These are phyloP conservation scores for Bruguiera sexangula DNA, from an alignment of 345 rosid genomes.

Conservation along the genomic window DNA sequence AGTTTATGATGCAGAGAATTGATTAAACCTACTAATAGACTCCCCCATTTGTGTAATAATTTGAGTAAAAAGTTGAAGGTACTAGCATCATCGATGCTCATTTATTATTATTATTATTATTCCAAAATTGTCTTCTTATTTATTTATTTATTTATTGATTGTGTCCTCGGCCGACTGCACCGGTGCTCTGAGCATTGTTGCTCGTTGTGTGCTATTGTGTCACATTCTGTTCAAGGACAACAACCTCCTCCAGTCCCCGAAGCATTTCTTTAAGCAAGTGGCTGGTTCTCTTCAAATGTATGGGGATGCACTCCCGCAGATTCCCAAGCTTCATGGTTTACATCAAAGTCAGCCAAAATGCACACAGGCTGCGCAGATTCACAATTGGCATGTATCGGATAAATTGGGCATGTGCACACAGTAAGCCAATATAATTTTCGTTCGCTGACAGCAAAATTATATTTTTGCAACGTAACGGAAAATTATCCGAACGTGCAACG, in stretches of 20 bases:
- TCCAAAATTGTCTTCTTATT: too few relatives aligned
- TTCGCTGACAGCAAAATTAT: neutral
- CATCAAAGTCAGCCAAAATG: neutral
- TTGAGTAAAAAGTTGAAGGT: too few relatives aligned
- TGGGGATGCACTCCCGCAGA: slow-evolving; percentile 17
- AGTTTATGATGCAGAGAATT: too few relatives aligned
- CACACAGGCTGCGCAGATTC: neutral
- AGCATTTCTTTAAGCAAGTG: slow-evolving; percentile 6
- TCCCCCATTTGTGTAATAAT: too few relatives aligned
- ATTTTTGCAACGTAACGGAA: too few relatives aligned
- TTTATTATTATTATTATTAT: too few relatives aligned
- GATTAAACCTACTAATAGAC: too few relatives aligned
- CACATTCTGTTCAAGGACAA: neutral
- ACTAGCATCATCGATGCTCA: too few relatives aligned
- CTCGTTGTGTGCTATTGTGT: too few relatives aligned
- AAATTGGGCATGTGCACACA: slow-evolving; percentile 15
- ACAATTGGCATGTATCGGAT: slow-evolving; percentile 21
- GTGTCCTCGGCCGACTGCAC: too few relatives aligned
- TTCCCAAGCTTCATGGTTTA: slow-evolving; percentile 14
- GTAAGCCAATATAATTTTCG: neutral
- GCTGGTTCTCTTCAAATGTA: slow-evolving; percentile 14
- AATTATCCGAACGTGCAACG: slow-evolving; percentile 3
- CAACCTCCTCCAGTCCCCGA: slow-evolving; percentile 3
- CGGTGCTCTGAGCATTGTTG: too few relatives aligned
- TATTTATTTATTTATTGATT: too few relatives aligned